phyloP scores from a whole-genome alignment of 2,329 filamentous ascomycete species.

The Colletotrichum kahawae region DNA sequence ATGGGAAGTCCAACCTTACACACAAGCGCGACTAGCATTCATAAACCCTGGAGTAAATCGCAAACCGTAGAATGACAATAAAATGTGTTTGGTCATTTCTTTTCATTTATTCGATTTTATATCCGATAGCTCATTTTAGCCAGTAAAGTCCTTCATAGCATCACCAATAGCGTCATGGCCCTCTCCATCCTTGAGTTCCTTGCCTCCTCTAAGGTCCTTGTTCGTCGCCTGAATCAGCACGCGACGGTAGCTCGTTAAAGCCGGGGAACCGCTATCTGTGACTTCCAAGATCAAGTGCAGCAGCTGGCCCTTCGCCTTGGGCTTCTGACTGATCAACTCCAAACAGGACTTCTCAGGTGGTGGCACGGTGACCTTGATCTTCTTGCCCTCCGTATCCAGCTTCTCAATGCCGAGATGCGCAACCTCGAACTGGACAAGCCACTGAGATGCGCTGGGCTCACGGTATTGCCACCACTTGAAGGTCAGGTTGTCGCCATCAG shows the following conservation, averaged over 20 bases:
- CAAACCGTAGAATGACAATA: not conserved
- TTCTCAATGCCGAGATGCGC: slow-evolving; percentile 37
- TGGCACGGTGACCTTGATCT: slow-evolving; percentile 11
- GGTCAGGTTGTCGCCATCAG: slow-evolving; percentile 44
- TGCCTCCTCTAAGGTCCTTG: slow-evolving; percentile 23
- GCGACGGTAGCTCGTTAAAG: slow-evolving; percentile 51
- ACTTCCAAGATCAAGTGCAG: slow-evolving; percentile 57
- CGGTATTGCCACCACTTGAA: slow-evolving; percentile 58
- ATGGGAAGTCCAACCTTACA: not conserved
- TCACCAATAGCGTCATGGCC: not conserved
- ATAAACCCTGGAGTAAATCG: not conserved
- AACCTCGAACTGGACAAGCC: slow-evolving; percentile 43
- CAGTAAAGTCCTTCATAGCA: slow-evolving; percentile 11
- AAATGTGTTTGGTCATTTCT: not conserved
- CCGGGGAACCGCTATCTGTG: slow-evolving; percentile 45
- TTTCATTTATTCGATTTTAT: not conserved
- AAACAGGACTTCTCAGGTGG: slow-evolving; percentile 40
- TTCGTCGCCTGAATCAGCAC: slow-evolving; percentile 42
- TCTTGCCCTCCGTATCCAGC: slow-evolving; percentile 22
- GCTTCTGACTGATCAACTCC: not conserved
- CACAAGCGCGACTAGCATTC: not conserved
- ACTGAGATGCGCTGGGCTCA: slow-evolving; percentile 42
- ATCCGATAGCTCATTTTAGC: not conserved
- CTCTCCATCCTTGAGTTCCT: not conserved
- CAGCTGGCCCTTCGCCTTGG: slow-evolving; percentile 37